Evolutionary conservation across 306 rosid species (phyloP).

Genomic region (Hippophae tibetana): DNA sequence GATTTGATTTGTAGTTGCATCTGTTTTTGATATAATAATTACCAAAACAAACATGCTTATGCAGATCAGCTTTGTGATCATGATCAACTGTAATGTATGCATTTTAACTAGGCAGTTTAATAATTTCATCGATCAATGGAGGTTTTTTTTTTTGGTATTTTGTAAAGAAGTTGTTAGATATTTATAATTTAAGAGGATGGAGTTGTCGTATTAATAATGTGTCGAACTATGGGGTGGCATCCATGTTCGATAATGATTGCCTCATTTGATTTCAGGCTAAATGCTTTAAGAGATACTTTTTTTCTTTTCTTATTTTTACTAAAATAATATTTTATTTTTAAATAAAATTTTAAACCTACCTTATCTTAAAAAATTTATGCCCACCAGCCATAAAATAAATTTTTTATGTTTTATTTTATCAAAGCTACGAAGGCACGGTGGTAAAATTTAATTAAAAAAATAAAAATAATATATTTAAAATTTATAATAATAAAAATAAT

Average conservation of each 20-base stretch:
- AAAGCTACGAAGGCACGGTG: too few relatives aligned
- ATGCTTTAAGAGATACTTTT: too few relatives aligned
- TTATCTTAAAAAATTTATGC: too few relatives aligned
- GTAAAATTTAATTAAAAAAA: too few relatives aligned
- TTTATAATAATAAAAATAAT: too few relatives aligned
- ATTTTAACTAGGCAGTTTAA: slow-evolving; percentile 1
- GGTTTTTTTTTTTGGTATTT: neutral
- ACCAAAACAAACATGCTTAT: slow-evolving; percentile 14
- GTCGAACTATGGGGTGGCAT: slow-evolving; percentile 66
- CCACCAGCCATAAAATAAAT: too few relatives aligned
- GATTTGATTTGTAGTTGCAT: slow-evolving; percentile 6
- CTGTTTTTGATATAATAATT: slow-evolving; percentile 15
- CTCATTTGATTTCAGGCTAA: slow-evolving; percentile 14
- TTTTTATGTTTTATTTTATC: too few relatives aligned
- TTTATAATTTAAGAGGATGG: neutral
- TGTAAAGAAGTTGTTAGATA: neutral
- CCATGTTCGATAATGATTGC: slow-evolving; percentile 76
- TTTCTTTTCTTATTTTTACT: too few relatives aligned
- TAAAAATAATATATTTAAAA: too few relatives aligned
- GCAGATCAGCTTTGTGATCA: neutral
- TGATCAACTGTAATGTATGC: slow-evolving; percentile 5
- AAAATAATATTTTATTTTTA: too few relatives aligned
- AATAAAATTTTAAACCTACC: too few relatives aligned
- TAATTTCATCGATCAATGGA: neutral
- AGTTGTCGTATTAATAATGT: slow-evolving; percentile 21